Conservation (phyloP, 306 rosid genomes). For the Malus fusca region DNA sequence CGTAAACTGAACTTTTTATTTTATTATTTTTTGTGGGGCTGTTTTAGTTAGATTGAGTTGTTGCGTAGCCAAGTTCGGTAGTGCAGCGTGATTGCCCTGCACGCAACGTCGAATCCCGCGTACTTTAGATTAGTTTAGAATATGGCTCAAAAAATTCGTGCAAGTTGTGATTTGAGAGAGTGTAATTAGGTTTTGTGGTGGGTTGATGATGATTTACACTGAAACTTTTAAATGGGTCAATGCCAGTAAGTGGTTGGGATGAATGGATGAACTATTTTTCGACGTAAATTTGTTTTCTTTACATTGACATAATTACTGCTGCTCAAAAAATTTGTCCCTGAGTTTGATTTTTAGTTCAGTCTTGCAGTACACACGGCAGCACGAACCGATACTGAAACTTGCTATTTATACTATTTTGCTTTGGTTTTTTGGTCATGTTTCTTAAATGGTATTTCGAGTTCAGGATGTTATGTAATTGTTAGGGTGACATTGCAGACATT, state of each 20-base stretch:
- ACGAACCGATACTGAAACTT: neutral
- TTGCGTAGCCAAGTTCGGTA: neutral
- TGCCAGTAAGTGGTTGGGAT: neutral
- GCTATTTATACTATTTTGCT: neutral
- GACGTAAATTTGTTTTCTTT: neutral
- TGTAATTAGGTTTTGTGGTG: neutral
- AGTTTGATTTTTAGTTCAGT: neutral
- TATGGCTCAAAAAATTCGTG: neutral
- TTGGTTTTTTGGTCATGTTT: neutral
- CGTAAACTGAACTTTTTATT: neutral
- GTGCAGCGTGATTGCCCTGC: too few relatives aligned
- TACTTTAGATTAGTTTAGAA: too few relatives aligned
- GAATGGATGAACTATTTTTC: neutral
- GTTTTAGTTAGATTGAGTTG: neutral
- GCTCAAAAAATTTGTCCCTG: neutral
- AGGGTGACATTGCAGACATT: neutral
- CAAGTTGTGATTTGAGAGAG: constrained; percentile 11
- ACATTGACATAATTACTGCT: neutral
- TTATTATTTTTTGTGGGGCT: too few relatives aligned
- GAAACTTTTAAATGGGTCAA: neutral
- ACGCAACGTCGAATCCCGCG: too few relatives aligned
- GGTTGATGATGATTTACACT: neutral
- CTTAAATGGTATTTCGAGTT: neutral
- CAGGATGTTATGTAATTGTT: neutral
- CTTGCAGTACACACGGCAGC: neutral